Evolutionary conservation across 1,284 basidiomycete genomes (phyloP).

Genomic region (Ustilago tritici): DNA sequence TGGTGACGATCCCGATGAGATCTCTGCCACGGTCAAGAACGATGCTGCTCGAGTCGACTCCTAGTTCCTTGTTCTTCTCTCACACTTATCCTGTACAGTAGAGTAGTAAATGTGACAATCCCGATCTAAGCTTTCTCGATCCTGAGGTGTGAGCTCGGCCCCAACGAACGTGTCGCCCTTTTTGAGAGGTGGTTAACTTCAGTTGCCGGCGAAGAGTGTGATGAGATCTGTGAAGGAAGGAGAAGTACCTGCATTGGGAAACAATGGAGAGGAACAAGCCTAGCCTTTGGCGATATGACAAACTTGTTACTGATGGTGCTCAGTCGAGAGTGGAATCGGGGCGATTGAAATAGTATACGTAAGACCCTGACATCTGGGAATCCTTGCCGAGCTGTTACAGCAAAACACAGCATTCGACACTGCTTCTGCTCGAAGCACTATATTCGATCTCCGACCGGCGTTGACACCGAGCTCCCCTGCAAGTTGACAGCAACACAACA

Average conservation of each 20-base stretch:
- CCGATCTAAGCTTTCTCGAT: neutral
- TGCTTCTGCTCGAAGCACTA: neutral
- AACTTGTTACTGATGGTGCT: too few relatives aligned
- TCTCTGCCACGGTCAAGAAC: constrained; percentile 1
- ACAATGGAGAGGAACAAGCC: too few relatives aligned
- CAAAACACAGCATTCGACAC: neutral
- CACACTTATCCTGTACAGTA: neutral
- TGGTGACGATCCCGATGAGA: constrained; percentile 3
- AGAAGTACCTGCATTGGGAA: too few relatives aligned
- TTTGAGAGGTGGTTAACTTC: too few relatives aligned
- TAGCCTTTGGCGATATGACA: too few relatives aligned
- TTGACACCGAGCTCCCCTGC: neutral
- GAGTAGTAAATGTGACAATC: neutral
- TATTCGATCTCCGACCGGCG: neutral
- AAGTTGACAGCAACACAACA: constrained; percentile 1
- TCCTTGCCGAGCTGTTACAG: constrained; percentile 6
- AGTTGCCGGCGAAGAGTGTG: too few relatives aligned
- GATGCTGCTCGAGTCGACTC: neutral
- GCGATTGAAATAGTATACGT: neutral
- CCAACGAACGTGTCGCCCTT: too few relatives aligned
- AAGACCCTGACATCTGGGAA: neutral
- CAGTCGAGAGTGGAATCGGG: too few relatives aligned
- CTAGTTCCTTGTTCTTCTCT: neutral
- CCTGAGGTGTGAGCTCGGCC: neutral
- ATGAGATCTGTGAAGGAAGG: too few relatives aligned